These are phyloP conservation scores for Linanthus parryae DNA, from an alignment of 148 eudicot genomes.

Conservation along the genomic window DNA sequence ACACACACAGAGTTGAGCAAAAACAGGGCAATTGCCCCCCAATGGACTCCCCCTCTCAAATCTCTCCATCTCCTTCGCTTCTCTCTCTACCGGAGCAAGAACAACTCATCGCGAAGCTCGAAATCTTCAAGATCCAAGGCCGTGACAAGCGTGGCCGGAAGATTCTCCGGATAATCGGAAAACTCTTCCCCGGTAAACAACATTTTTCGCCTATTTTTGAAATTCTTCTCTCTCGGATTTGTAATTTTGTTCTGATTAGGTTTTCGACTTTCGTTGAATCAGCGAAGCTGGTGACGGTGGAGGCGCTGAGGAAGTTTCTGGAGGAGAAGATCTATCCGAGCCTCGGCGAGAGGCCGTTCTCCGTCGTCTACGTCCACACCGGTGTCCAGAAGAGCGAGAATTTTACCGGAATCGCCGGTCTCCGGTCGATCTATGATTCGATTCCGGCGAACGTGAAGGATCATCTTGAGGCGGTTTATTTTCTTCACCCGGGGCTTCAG, in stretches of 20 bases:
- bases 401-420: slow-evolving; percentile 51
- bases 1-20: too few species aligned
- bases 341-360: slow-evolving; percentile 25
- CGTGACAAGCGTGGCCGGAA: slow-evolving; percentile 9
- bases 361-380: slow-evolving; percentile 54
- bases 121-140: slow-evolving; percentile 13
- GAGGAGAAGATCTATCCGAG: slow-evolving; percentile 46
- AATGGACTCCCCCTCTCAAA: too few species aligned
- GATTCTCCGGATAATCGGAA: slow-evolving; percentile 3
- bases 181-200: slow-evolving; percentile 49
- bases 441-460: slow-evolving; percentile 35
- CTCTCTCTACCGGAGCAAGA: slow-evolving; percentile 2
- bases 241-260: neutral
- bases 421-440: slow-evolving; percentile 39
- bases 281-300: slow-evolving; percentile 38
- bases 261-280: neutral
- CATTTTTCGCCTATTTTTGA: neutral
- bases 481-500: slow-evolving; percentile 60
- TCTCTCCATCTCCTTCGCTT: neutral
- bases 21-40: too few species aligned
- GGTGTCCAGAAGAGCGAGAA: slow-evolving; percentile 31
- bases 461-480: slow-evolving; percentile 46
- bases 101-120: slow-evolving; percentile 5
- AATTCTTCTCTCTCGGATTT: neutral
- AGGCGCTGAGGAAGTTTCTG: slow-evolving; percentile 42